These are phyloP conservation scores for Skeletonema costatum DNA, from an alignment of 108 stramenopile species.

Conservation along the genomic window DNA sequence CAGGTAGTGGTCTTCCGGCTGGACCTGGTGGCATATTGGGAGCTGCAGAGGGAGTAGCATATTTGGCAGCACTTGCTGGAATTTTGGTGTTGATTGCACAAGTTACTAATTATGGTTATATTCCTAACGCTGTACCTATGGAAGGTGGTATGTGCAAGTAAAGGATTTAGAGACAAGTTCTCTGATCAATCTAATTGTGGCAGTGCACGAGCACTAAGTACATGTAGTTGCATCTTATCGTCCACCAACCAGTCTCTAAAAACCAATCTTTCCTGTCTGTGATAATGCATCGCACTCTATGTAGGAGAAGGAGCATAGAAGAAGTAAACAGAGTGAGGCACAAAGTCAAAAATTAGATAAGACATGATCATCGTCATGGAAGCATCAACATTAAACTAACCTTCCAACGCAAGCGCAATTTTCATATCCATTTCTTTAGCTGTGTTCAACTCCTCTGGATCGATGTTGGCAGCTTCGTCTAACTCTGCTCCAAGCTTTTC, in stretches of 20 bases:
- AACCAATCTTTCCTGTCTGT: background rate
- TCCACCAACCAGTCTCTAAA: background rate
- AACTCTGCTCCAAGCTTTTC: constrained; percentile 12
- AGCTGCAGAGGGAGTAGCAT: constrained; percentile 71
- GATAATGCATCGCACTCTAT: background rate
- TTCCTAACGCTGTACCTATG: constrained; percentile 86
- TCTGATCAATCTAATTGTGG: background rate
- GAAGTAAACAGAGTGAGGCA: background rate
- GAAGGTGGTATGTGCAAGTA: constrained; percentile 80
- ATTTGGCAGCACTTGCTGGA: constrained; percentile 64
- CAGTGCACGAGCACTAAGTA: background rate
- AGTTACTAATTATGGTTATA: constrained; percentile 75
- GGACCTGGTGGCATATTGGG: constrained; percentile 73
- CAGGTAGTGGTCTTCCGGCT: constrained; percentile 68
- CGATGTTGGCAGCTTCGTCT: constrained; percentile 7
- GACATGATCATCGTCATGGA: background rate
- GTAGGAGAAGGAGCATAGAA: background rate
- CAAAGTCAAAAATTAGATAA: background rate
- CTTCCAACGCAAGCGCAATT: constrained; percentile 41
- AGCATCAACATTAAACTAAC: background rate
- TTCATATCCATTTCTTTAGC: constrained; percentile 46
- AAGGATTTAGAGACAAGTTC: background rate
- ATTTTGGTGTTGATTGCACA: constrained; percentile 65
- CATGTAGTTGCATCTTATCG: background rate
- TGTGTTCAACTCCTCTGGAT: background rate